Evolutionary conservation across 1,139 yeast species (phyloP).

Genomic region (Wickerhamomyces sp.): DNA sequence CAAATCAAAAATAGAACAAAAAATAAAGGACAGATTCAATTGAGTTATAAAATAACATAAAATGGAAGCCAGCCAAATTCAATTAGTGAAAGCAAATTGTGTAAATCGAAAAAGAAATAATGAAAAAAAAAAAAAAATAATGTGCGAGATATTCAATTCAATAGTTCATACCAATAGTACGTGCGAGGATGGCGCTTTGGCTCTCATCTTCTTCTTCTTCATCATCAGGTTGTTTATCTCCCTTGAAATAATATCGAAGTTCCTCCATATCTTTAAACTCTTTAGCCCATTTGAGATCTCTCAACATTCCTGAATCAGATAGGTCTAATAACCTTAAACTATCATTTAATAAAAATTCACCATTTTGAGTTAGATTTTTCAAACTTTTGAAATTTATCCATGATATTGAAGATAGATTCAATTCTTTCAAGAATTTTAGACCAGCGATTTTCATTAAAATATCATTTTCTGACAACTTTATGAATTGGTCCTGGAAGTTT

Average conservation of each 20-base stretch:
- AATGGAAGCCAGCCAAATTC: background rate
- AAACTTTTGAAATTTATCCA: conserved; percentile 47
- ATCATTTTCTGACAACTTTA: conserved; percentile 37
- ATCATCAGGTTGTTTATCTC: conserved; percentile 5
- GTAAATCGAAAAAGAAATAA: background rate
- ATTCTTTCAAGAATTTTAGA: conserved; percentile 26
- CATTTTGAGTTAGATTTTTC: conserved; percentile 28
- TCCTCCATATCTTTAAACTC: conserved; percentile 21
- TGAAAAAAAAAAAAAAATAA: background rate
- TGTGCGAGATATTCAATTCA: conserved; percentile 4
- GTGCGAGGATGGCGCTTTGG: conserved; percentile 5
- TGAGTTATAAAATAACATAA: too few relatives aligned
- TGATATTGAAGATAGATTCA: conserved; percentile 44
- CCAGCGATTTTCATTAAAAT: conserved; percentile 33
- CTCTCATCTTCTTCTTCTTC: conserved; percentile 4
- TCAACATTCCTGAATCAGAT: conserved; percentile 56
- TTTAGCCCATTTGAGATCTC: conserved; percentile 52
- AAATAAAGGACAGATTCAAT: too few relatives aligned
- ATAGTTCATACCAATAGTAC: conserved; percentile 24
- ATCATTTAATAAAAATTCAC: conserved; percentile 16
- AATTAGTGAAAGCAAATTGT: background rate
- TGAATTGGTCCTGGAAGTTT: conserved; percentile 13
- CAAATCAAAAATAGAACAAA: too few relatives aligned
- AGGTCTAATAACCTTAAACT: conserved; percentile 35
- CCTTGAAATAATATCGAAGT: conserved; percentile 19